Percentiles rank a stretch among this genome's conserved stretches.
Conservation (phyloP, 2,329 filamentous ascomycete species). For the Beauveria medogensis region DNA sequence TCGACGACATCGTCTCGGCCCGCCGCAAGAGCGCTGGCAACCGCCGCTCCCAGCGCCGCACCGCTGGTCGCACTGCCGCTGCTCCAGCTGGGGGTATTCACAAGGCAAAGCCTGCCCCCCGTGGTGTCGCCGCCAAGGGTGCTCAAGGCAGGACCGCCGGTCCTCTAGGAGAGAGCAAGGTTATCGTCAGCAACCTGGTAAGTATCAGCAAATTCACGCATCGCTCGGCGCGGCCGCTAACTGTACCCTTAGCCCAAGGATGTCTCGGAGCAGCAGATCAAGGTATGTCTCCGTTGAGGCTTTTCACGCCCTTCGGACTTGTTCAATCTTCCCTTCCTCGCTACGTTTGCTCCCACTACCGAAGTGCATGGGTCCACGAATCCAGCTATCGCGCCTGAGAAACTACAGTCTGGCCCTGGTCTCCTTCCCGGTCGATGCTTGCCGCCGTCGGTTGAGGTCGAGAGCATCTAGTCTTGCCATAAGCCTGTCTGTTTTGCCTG, state of each 20-base stretch:
- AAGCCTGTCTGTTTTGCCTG: constrained; percentile 31
- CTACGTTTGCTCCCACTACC: constrained; percentile 28
- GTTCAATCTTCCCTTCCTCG: constrained; percentile 50
- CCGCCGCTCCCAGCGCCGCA: constrained; percentile 42
- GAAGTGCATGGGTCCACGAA: constrained; percentile 10
- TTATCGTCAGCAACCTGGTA: constrained; percentile 98
- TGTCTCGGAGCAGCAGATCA: constrained; percentile 94
- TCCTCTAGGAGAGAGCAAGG: constrained; percentile 74
- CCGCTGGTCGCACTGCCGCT: constrained; percentile 45
- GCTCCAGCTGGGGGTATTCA: constrained; percentile 79
- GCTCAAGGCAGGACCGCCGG: constrained; percentile 56
- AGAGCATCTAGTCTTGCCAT: constrained; percentile 21
- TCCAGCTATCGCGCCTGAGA: constrained; percentile 8
- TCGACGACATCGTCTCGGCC: constrained; percentile 92
- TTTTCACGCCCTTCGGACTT: constrained; percentile 57
- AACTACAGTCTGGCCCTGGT: constrained; percentile 3
- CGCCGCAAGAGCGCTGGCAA: constrained; percentile 51
- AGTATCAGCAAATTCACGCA: constrained; percentile 25
- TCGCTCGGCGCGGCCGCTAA: constrained; percentile 34
- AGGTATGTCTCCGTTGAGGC: constrained; percentile 98
- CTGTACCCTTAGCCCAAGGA: constrained; percentile 66
- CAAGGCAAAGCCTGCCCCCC: constrained; percentile 62
- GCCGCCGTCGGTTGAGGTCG: constrained; percentile 14
- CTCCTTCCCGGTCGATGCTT: constrained; percentile 14
- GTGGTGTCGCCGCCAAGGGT: constrained; percentile 50